Conservation (phyloP, 2,329 filamentous ascomycete genomes). For the Mycosphaerella arachidis region DNA sequence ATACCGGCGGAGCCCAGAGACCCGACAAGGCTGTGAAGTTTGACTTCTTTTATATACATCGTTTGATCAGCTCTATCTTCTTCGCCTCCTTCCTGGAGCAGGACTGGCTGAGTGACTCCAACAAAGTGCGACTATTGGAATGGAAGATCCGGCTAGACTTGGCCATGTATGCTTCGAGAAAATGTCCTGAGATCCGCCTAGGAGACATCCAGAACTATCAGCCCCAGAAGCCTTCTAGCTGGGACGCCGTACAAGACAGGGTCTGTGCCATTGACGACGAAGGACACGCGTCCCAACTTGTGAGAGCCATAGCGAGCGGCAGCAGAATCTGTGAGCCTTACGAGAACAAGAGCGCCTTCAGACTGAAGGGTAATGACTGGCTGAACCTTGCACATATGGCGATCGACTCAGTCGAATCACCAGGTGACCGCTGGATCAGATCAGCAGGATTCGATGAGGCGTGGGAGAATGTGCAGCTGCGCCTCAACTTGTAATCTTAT, state of each 20-base stretch:
- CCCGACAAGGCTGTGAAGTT: slow-evolving; percentile 64
- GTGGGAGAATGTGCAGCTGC: slow-evolving; percentile 49
- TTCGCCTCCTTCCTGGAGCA: slow-evolving; percentile 58
- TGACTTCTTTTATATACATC: slow-evolving; percentile 75
- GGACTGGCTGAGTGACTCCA: slow-evolving; percentile 55
- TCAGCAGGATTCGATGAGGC: slow-evolving; percentile 60
- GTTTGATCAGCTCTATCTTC: slow-evolving; percentile 73
- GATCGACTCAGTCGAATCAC: slow-evolving; percentile 56
- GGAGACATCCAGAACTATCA: slow-evolving; percentile 59
- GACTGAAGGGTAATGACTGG: slow-evolving; percentile 57
- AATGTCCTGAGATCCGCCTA: slow-evolving; percentile 56
- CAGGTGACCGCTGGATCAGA: slow-evolving; percentile 55
- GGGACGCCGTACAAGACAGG: slow-evolving; percentile 44
- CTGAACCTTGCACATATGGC: slow-evolving; percentile 56
- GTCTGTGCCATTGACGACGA: slow-evolving; percentile 60
- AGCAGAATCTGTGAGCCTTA: slow-evolving; percentile 49
- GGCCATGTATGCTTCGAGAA: slow-evolving; percentile 66
- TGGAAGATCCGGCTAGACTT: slow-evolving; percentile 77
- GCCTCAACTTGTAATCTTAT: slow-evolving; percentile 19
- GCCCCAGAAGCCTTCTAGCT: slow-evolving; percentile 43
- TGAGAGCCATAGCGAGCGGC: slow-evolving; percentile 64
- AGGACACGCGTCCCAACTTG: slow-evolving; percentile 74
- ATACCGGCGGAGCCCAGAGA: slow-evolving; percentile 58
- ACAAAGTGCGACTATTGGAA: slow-evolving; percentile 68
- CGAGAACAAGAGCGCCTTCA: slow-evolving; percentile 44